Conservation (phyloP, 1,139 yeast species). For the Saccharomycopsis hybrid region DNA sequence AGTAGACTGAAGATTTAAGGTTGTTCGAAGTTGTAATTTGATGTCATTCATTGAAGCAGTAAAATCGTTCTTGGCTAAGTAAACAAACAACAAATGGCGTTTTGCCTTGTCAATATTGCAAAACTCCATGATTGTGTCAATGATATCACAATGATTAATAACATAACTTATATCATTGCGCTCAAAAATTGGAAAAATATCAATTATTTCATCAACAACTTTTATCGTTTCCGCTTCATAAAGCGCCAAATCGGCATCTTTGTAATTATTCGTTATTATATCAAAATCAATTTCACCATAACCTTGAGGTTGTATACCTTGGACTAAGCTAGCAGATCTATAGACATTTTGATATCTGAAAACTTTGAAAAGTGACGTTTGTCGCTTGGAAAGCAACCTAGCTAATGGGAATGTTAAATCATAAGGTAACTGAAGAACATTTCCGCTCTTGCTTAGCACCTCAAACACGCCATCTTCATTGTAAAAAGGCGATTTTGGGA, state of each 20-base stretch:
- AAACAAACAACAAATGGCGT: constrained; percentile 57
- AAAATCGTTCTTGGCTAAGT: constrained; percentile 70
- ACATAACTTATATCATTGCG: constrained; percentile 49
- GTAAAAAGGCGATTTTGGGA: constrained; percentile 77
- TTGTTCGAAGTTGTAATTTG: constrained; percentile 58
- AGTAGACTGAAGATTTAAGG: constrained; percentile 72
- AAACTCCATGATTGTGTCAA: constrained; percentile 68
- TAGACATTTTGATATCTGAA: constrained; percentile 77
- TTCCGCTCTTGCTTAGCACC: constrained; percentile 77
- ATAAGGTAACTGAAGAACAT: constrained; percentile 80
- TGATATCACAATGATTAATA: constrained; percentile 72
- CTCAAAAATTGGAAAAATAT: constrained; percentile 58
- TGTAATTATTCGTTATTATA: constrained; percentile 49
- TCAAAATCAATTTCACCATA: constrained; percentile 85
- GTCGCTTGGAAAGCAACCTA: constrained; percentile 61
- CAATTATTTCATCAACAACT: constrained; percentile 67
- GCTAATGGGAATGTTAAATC: constrained; percentile 90
- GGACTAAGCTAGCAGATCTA: constrained; percentile 50
- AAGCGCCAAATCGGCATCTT: constrained; percentile 36
- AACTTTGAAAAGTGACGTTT: constrained; percentile 41
- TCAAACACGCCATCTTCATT: constrained; percentile 57
- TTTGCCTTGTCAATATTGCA: constrained; percentile 74
- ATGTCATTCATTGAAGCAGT: constrained; percentile 63
- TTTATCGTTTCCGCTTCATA: constrained; percentile 86
- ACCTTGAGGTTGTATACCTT: constrained; percentile 68